Evolutionary conservation across 768 basidiomycete species (phyloP), one percentile per base, ranked within the genome.

Genomic region (Russula dissimulans): DNA sequence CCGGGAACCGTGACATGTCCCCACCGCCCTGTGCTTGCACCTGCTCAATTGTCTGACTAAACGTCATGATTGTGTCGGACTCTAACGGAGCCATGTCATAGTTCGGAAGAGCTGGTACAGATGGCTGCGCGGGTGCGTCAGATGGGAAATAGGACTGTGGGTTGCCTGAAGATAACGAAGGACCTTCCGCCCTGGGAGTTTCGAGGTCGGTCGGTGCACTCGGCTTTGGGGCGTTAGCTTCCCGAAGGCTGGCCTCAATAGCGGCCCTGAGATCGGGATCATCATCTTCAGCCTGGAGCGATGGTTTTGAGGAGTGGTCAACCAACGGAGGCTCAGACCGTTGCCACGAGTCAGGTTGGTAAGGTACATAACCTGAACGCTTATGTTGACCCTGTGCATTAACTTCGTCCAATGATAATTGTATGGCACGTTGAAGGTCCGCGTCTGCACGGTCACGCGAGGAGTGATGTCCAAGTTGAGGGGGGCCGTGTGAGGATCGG

Each of bases 241-340:
- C 97, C n/a, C 85, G 79, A 62, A 99, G 72, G 69, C 89, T 92
- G 0, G 97, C 97, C 69, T 97, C 93, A 53, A 99, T 99, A 0
- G 97, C 97, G 18, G 95, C 90, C 60, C 79, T 82, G 18, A 99
- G 76, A 59, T 98, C 94, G 11, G 89, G 89, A 71, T 99, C 95
- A 3, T 95, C 89, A 36, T 95, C 95, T 11, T 78, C 83, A 3
- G 71, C 74, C 15, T 68, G 66, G 14, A 60, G 34, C 34, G 73
- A 68, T 48, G 58, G 52, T 63, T 48, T 36, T 54, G 50, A 38
- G 15, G 67, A 62, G 54, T 61, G 54, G 58, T 86, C 81, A 45
- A 89, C 76, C 15, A 72, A 52, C 10, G 88, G 91, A 6, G 86
- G 87, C 69, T 89, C 85, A 1, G 85, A 85, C 26, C 78, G 76